Base-by-base conservation (phyloP, 208 protist genomes). In the Kentomonas sorsogonicus region DNA sequence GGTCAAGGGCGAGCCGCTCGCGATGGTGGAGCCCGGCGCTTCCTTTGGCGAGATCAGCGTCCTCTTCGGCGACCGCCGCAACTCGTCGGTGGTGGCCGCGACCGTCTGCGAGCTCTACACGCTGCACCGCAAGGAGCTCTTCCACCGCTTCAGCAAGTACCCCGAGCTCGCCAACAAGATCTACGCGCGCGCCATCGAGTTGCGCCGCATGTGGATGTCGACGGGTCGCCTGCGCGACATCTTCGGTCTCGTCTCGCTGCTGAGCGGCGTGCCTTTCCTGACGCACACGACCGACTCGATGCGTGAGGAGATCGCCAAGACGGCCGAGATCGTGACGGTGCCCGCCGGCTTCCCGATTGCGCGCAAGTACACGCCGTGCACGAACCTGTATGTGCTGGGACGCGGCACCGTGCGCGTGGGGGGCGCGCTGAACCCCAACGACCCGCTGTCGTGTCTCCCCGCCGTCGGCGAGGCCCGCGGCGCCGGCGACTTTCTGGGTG, bases 91-190 rank as follows among this genome's bases (percentile, higher is more conserved):
- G 30, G 68, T 92, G 33, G 71, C 81, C 6, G 69, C 59, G 30
- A 71, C 72, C 20, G 69, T 94, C 61, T 89, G 83, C 52, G 87
- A 94, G 68, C 59, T 94, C 29, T 94, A 94, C 61, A 66, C 69
- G 18, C 66, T 94, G 34, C 86, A 90, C 60, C 53, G 59, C 7
- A 67, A 74, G 34, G 62, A 88, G 58, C 23, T 79, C 34, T 39
- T 67, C 47, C 78, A 80, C 30, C 75, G 75, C 27, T 61, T 93
- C 29, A 40, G 62, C 34, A 89, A 88, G 67, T 81, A 86, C 60
- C 74, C 69, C 26, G 60, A 79, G 23, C 39, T 83, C 30, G 73
- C 59, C 43, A 55, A 77, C 16, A 46, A 51, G 25, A 53, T 94
- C 50, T 45, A 82, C 18, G 23, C 57, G 7, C 72, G 63, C 20